These are phyloP conservation scores for Salix suchowensis DNA, from an alignment of 345 rosid species.

Conservation along the genomic window DNA sequence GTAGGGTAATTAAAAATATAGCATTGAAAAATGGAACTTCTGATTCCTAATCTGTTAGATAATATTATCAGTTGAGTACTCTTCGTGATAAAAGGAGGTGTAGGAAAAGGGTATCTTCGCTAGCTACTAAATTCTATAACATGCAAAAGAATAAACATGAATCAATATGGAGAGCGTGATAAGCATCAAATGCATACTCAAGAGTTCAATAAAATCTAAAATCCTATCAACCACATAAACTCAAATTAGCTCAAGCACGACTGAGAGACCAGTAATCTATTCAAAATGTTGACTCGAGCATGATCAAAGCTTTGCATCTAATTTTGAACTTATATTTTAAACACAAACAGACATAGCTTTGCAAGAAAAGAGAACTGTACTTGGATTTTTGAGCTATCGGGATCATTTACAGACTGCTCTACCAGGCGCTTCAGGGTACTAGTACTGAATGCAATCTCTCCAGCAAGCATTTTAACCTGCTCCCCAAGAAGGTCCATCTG, in stretches of 20 bases:
- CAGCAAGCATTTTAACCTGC: slow-evolving; percentile 99
- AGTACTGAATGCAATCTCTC: slow-evolving; percentile 86
- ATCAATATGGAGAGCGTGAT: not conserved
- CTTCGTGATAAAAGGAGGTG: not conserved
- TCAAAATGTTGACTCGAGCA: not conserved
- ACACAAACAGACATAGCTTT: not conserved
- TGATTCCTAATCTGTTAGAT: not conserved
- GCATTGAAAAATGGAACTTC: not conserved
- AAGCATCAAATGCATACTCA: not conserved
- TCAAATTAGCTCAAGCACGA: not conserved
- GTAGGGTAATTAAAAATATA: not conserved
- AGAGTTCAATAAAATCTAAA: not conserved
- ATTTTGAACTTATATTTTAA: not conserved
- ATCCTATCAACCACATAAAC: not conserved
- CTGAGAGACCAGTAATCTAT: not conserved
- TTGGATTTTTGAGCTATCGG: slow-evolving; percentile 74
- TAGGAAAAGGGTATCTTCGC: not conserved
- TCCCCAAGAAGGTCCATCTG: slow-evolving; percentile 96
- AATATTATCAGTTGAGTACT: not conserved
- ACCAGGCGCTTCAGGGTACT: slow-evolving; percentile 94
- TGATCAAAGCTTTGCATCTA: not conserved
- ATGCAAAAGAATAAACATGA: not conserved
- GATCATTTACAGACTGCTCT: slow-evolving; percentile 85
- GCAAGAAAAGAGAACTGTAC: slow-evolving; percentile 28
- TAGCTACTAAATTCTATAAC: not conserved